Conservation (phyloP, 768 basidiomycete species). For the Peribolospora baueri region DNA sequence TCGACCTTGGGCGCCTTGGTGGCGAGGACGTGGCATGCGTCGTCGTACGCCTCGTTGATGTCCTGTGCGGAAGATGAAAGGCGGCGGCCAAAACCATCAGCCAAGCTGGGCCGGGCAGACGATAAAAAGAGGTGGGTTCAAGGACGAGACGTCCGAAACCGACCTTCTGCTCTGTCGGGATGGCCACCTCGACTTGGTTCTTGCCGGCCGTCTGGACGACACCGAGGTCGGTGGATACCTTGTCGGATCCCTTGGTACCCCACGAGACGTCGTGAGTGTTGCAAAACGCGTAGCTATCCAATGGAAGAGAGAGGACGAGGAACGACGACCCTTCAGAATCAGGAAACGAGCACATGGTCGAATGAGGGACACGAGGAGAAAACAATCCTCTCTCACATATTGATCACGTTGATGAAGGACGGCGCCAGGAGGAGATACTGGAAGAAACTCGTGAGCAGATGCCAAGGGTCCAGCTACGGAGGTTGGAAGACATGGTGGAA, state of each 20-base stretch:
- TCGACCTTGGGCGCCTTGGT: slow-evolving; percentile 55
- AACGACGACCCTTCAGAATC: no score
- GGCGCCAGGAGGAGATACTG: slow-evolving; percentile 81
- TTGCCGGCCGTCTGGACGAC: slow-evolving; percentile 37
- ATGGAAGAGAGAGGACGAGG: no score
- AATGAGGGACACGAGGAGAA: no score
- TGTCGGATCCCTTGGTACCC: slow-evolving; percentile 86
- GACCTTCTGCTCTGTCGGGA: slow-evolving; percentile 61
- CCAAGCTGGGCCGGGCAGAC: background rate
- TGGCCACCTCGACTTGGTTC: slow-evolving; percentile 54
- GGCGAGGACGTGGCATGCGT: slow-evolving; percentile 57
- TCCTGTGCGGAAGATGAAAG: background rate
- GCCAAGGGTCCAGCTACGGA: slow-evolving; percentile 75
- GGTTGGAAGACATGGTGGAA: background rate
- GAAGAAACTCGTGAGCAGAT: slow-evolving; percentile 90
- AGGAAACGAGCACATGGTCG: no score
- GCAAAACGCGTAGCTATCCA: background rate
- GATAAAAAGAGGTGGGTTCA: background rate
- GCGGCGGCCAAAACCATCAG: background rate
- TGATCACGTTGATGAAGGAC: slow-evolving; percentile 76
- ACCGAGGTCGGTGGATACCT: slow-evolving; percentile 58
- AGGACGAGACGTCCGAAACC: background rate
- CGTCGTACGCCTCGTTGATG: slow-evolving; percentile 69
- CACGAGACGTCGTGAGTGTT: background rate
- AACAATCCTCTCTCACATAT: slow-evolving; percentile 40